Evolutionary conservation across 2,329 filamentous ascomycete species (phyloP).

Genomic region (Cladosporium oxysporum): DNA sequence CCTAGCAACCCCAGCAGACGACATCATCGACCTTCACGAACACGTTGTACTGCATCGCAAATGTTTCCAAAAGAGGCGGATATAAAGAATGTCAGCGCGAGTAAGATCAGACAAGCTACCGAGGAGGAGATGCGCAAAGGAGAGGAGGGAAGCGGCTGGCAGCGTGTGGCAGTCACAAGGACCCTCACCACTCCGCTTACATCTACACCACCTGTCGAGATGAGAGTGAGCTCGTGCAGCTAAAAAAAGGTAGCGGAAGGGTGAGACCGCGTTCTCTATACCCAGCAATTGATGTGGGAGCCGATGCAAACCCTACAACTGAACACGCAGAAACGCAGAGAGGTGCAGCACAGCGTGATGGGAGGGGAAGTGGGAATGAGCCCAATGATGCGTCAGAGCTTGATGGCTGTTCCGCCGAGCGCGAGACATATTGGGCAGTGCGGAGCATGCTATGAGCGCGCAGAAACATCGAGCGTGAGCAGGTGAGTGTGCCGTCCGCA

Average conservation of each 20-base stretch:
- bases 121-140: slow-evolving; percentile 19
- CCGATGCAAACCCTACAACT: background rate
- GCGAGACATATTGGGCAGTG: background rate
- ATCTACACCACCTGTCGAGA: slow-evolving; percentile 12
- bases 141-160: slow-evolving; percentile 8
- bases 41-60: slow-evolving; percentile 20
- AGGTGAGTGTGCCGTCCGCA: background rate
- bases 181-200: slow-evolving; percentile 7
- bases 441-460: background rate
- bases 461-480: background rate
- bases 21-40: slow-evolving; percentile 13
- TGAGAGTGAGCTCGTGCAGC: slow-evolving; percentile 4
- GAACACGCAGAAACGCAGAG: background rate
- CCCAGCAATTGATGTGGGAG: background rate
- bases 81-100: slow-evolving; percentile 7
- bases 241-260: slow-evolving; percentile 16
- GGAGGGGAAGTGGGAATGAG: background rate
- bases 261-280: background rate
- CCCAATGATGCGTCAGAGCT: background rate
- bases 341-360: background rate
- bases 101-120: slow-evolving; percentile 12
- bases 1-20: slow-evolving; percentile 18
- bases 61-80: slow-evolving; percentile 19
- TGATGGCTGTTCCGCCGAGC: background rate
- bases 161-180: slow-evolving; percentile 21